phyloP scores from a whole-genome alignment of 208 protist genomes.

The Polymyxa betae region DNA sequence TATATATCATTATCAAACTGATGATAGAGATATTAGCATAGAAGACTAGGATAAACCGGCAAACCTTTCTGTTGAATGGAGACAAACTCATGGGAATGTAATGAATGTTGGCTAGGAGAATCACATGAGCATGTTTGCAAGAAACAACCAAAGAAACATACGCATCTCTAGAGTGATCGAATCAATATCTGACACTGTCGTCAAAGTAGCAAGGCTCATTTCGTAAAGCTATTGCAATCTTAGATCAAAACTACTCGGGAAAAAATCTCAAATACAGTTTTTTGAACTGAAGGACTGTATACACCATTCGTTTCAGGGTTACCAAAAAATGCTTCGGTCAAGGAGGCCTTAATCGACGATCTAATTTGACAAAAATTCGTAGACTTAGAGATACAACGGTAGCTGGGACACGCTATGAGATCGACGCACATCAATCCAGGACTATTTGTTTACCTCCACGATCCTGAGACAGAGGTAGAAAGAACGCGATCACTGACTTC shows the following conservation, averaged over 20 bases:
- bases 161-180: neutral
- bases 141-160: slow-evolving; percentile 4
- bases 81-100: slow-evolving; percentile 28
- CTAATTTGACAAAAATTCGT: neutral
- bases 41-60: neutral
- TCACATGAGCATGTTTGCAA: neutral
- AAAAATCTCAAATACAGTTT: slow-evolving; percentile 6
- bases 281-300: slow-evolving; percentile 14
- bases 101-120: slow-evolving; percentile 41
- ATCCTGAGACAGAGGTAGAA: neutral
- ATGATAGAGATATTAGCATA: neutral
- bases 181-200: neutral
- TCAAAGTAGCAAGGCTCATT: neutral
- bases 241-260: neutral
- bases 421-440: no score
- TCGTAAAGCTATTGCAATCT: slow-evolving; percentile 2
- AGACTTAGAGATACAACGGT: neutral
- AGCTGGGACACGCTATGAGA: no score
- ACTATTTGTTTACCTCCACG: slow-evolving; percentile 26
- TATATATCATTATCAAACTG: slow-evolving; percentile 47
- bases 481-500: slow-evolving; percentile 13
- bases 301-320: neutral
- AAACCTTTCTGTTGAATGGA: neutral
- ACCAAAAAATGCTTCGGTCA: slow-evolving; percentile 26
- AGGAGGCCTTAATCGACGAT: neutral